phyloP scores from a whole-genome alignment of 176 grass and related monocot species.

The Cenchrus americanus region DNA sequence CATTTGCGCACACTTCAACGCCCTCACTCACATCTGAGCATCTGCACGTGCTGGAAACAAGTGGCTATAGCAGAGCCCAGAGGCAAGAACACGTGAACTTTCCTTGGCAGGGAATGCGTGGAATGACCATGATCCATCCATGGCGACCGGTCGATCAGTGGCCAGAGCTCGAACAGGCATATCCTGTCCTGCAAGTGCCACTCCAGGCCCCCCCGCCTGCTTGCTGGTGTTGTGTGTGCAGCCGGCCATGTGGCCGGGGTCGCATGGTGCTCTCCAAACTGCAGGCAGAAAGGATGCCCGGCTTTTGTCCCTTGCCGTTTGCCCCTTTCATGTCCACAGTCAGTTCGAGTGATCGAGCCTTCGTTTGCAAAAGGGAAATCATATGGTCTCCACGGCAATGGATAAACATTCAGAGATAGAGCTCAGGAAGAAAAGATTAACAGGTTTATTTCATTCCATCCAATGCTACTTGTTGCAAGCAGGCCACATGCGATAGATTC shows the following conservation, averaged over 20 bases:
- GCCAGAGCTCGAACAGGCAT: background rate
- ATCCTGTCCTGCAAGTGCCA: too few relatives aligned
- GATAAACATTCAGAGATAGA: background rate
- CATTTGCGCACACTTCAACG: background rate
- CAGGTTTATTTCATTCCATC: slow-evolving; percentile 10
- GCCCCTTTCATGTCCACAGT: background rate
- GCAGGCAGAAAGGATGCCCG: slow-evolving; percentile 17
- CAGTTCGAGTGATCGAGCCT: background rate
- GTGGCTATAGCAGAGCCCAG: background rate
- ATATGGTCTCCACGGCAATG: background rate
- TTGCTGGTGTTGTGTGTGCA: background rate
- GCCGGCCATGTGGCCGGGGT: background rate
- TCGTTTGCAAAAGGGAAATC: background rate
- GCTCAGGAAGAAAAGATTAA: background rate
- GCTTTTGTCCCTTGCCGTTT: background rate
- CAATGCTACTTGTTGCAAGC: background rate
- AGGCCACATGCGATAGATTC: slow-evolving; percentile 8
- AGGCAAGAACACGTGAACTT: background rate
- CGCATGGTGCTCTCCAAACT: slow-evolving; percentile 21
- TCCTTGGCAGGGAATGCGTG: background rate
- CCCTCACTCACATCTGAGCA: background rate
- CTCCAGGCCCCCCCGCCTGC: background rate
- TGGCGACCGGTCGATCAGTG: background rate
- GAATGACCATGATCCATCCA: background rate
- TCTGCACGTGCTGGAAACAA: background rate